phyloP scores from a whole-genome alignment of 768 basidiomycete species.

The Leccinum aurantiacum region DNA sequence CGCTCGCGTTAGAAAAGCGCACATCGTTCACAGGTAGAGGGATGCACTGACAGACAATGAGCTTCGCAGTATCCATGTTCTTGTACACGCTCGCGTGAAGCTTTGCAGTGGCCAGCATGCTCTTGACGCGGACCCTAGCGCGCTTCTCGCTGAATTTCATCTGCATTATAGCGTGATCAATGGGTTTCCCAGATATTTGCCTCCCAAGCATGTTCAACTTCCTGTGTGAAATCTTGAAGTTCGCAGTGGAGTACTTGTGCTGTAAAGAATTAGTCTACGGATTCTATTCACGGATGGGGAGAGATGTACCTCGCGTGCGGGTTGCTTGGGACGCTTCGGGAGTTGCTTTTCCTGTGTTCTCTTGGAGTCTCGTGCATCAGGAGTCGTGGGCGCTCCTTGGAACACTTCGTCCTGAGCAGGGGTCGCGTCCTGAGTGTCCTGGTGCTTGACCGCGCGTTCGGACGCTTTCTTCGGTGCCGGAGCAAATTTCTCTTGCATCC shows the following conservation, averaged over 20 bases:
- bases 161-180: constrained; percentile 94
- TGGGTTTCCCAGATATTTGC: constrained; percentile 87
- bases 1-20: constrained; percentile 3
- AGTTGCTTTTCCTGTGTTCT: constrained; percentile 13
- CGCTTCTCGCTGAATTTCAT: constrained; percentile 97
- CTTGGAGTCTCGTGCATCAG: constrained; percentile 23
- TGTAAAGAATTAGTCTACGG: constrained; percentile 32
- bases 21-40: neutral
- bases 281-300: neutral
- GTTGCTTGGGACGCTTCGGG: constrained; percentile 22
- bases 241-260: constrained; percentile 92
- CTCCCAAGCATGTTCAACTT: constrained; percentile 88
- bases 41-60: constrained; percentile 74
- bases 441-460: constrained; percentile 43
- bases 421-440: constrained; percentile 30
- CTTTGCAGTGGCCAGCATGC: constrained; percentile 83
- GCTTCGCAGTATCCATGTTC: constrained; percentile 63
- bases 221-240: constrained; percentile 91
- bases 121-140: constrained; percentile 81
- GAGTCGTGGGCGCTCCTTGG: constrained; percentile 31
- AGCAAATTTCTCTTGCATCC: constrained; percentile 61
- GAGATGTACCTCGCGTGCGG: constrained; percentile 30
- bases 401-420: constrained; percentile 44
- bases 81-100: constrained; percentile 82
- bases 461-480: constrained; percentile 45